These are phyloP conservation scores for Lolium multiflorum DNA, from an alignment of 176 grass and related monocot species.

Conservation along the genomic window DNA sequence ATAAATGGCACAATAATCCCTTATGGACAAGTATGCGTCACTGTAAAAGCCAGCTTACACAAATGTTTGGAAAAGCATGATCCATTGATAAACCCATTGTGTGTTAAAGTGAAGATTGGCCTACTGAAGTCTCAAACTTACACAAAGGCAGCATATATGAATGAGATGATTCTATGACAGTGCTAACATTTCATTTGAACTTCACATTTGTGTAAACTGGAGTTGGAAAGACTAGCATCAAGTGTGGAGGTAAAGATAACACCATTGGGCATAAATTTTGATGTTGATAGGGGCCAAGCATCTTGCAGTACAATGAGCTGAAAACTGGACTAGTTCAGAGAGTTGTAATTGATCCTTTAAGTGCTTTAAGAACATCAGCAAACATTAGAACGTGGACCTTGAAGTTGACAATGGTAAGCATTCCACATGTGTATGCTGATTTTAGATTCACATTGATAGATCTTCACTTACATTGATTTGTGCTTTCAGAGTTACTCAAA, in stretches of 20 bases:
- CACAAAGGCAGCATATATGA: conserved; percentile 24
- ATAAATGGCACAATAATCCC: conserved; percentile 80
- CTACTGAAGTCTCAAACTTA: conserved; percentile 1
- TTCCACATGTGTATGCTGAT: conserved; percentile 21
- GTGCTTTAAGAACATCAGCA: conserved; percentile 59
- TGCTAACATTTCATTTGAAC: conserved; percentile 26
- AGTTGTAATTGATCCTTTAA: too few relatives aligned
- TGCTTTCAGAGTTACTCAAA: too few relatives aligned
- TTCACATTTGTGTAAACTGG: conserved; percentile 54
- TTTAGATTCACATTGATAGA: background rate
- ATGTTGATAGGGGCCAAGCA: conserved; percentile 68
- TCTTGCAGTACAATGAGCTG: too few relatives aligned
- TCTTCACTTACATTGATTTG: too few relatives aligned
- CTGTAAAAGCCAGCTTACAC: conserved; percentile 9
- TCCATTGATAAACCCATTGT: background rate
- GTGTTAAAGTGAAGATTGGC: background rate
- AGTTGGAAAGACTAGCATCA: conserved; percentile 83
- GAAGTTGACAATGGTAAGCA: conserved; percentile 78
- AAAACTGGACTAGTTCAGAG: too few relatives aligned
- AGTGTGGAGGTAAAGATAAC: conserved; percentile 59
- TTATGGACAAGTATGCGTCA: conserved; percentile 77
- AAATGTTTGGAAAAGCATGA: conserved; percentile 16
- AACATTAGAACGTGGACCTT: conserved; percentile 55
- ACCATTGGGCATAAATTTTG: conserved; percentile 25
- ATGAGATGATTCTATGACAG: background rate